These are phyloP conservation scores for Paxillus ammoniavirescens DNA, from an alignment of 768 basidiomycete species.

Conservation along the genomic window DNA sequence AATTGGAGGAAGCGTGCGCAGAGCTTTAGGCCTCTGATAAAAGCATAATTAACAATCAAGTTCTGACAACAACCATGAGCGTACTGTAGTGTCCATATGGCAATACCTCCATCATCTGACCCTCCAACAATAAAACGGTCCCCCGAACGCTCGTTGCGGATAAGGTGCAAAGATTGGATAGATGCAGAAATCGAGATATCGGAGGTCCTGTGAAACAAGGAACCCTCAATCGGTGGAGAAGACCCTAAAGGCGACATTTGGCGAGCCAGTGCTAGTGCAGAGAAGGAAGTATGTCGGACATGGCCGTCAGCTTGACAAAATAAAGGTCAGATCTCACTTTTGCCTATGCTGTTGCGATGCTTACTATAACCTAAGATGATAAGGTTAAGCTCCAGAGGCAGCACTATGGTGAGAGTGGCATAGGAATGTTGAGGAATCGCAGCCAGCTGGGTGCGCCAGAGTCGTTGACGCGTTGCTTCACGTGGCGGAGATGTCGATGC, in stretches of 20 bases:
- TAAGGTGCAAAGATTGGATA: conserved; percentile 46
- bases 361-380: conserved; percentile 67
- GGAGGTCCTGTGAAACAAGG: conserved; percentile 39
- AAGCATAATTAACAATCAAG: not conserved
- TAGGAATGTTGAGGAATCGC: conserved; percentile 2
- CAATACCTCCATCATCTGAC: conserved; percentile 74
- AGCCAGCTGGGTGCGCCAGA: conserved; percentile 21
- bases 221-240: conserved; percentile 1
- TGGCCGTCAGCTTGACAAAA: conserved; percentile 47
- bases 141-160: conserved; percentile 56
- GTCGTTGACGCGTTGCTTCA: conserved; percentile 6
- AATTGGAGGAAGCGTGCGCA: conserved; percentile 76
- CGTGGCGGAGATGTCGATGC: conserved; percentile 5
- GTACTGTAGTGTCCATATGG: conserved; percentile 69
- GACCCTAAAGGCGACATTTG: not conserved
- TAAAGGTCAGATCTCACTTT: not conserved
- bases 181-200: conserved; percentile 46
- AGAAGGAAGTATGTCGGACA: conserved; percentile 46
- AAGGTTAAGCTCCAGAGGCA: conserved; percentile 56
- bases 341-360: conserved; percentile 13
- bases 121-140: conserved; percentile 72
- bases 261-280: conserved; percentile 27
- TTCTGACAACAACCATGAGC: conserved; percentile 15
- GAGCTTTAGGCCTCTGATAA: conserved; percentile 56
- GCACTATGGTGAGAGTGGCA: conserved; percentile 34